Evolutionary conservation across 2,329 filamentous ascomycete genomes (phyloP), one percentile per base, ranked within the genome.

Genomic region (Colletotrichum tamarilloi): DNA sequence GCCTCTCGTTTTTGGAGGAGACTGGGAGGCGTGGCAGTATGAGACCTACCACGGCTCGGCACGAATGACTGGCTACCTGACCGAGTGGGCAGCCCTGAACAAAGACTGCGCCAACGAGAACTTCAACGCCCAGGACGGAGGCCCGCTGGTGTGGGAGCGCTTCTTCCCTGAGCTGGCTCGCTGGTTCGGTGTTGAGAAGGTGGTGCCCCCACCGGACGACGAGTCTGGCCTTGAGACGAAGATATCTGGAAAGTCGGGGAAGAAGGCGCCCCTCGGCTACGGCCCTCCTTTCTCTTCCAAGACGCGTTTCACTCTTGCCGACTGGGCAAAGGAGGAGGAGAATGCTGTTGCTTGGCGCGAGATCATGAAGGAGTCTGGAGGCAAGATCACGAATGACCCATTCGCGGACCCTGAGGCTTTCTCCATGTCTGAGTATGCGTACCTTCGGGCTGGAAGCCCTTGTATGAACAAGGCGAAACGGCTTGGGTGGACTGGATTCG

Each of bases 21-120:
- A 73, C 30, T 68, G 56, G 58, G 53, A 62, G 24, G 30, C 58
- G 58, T 73, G 70, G 70, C 65, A 68, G 42, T 53, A 38, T 2
- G 58, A 68, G 16, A 42, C 26, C 22, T 60, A 63, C 16, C 64
- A 58, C n/a, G 53, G 65, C 30, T 59, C 65, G 1, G 65, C 65
- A 4, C 49, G 38, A 5, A 62, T 73, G 53, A 60, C 57, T 9
- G 65, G 64, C 2, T 73, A 65, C 53, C 16, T 73, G 0, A 68
- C 16, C 42, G 65, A 68, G 38, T 73, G 65, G 59, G 35, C 52
- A 16, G 52, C 19, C 2, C 24, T 73, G 28, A 30, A 64, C 22
- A 8, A 53, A 6, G 22, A n/a, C 14, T 55, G 64, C 42, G 65
- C 16, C 19, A 56, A 73, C 42, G 28, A 73, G 26, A 38, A 35